Evolutionary conservation across 2,329 filamentous ascomycete genomes (phyloP).

Genomic region (Colletotrichum tamarilloi): DNA sequence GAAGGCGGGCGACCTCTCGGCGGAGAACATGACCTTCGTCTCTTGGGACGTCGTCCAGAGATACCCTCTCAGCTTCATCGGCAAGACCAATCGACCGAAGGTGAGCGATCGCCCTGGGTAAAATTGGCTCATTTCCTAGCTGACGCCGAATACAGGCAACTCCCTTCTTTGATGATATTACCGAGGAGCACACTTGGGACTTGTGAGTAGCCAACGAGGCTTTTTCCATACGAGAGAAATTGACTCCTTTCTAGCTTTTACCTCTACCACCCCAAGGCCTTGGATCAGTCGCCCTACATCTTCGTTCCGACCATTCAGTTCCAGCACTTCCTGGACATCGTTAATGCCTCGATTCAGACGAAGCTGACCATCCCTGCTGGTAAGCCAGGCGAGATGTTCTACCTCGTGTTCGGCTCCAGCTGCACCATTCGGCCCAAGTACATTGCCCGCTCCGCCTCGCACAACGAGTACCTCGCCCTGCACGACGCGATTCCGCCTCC

Average conservation of each 20-base stretch:
- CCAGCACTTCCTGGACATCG: slow-evolving; percentile 68
- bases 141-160: slow-evolving; percentile 46
- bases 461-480: slow-evolving; percentile 27
- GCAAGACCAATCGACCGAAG: slow-evolving; percentile 60
- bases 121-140: slow-evolving; percentile 17
- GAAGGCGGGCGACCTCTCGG: slow-evolving; percentile 36
- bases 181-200: slow-evolving; percentile 76
- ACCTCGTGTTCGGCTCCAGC: slow-evolving; percentile 69
- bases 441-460: slow-evolving; percentile 63
- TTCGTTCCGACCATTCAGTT: slow-evolving; percentile 77
- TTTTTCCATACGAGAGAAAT: no score
- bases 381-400: slow-evolving; percentile 64
- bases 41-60: slow-evolving; percentile 64
- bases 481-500: slow-evolving; percentile 9
- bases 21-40: slow-evolving; percentile 52
- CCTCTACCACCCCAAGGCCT: slow-evolving; percentile 62
- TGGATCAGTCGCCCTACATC: slow-evolving; percentile 65
- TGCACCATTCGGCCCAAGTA: slow-evolving; percentile 74
- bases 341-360: slow-evolving; percentile 70
- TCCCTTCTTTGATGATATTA: slow-evolving; percentile 68
- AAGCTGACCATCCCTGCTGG: slow-evolving; percentile 68
- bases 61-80: slow-evolving; percentile 71
- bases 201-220: no score
- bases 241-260: slow-evolving; percentile 67
- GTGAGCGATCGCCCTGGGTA: no score